Base-by-base conservation (phyloP, 2,329 filamentous ascomycete genomes). In the Scleromitrula shiraiana region DNA sequence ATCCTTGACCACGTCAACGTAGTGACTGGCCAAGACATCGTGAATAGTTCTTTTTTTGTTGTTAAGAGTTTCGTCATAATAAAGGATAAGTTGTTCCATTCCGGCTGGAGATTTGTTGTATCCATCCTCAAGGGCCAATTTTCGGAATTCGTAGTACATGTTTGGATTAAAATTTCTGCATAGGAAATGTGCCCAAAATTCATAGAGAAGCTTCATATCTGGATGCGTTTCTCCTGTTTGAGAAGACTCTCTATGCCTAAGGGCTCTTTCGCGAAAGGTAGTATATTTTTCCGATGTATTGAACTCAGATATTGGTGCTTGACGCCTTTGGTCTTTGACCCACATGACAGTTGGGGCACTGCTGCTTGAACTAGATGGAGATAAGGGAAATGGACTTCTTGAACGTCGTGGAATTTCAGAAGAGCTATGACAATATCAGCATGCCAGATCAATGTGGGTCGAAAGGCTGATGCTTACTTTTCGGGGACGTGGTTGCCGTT, bases 71-170 rank as follows among this genome's bases (percentile, higher is more conserved):
- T 74, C 70, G 60, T 75, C 74, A 64, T 86, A 86, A 64, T 82
- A 87, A 39, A 76, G 75, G 57, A 85, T 69, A 47, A 88, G 69
- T 62, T 76, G 76, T 50, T 72, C 72, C 61, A 85, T 69, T 41
- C 84, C 84, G 54, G 69, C 68, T 50, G 70, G 69, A 51, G 72
- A 72, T 59, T 68, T 67, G 59, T 70, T 70, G 53, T 73, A 65
- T 49, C 74, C 70, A 66, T 89, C 85, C 61, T 82, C 78, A 52
- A 82, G 68, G 47, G 85, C 84, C 63, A 77, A 73, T 59, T 71
- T 69, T 54, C 79, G 78, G 68, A 89, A 88, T 64, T 89, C 84
- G 62, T 78, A 71, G 68, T 89, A 89, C 78, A 90, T 85, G 62
- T 71, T 72, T 50, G 74, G 71, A 65, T 89, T 85, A 74, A 89